phyloP scores from a whole-genome alignment of 2,329 filamentous ascomycete species.

The Xylariaceae sp. region DNA sequence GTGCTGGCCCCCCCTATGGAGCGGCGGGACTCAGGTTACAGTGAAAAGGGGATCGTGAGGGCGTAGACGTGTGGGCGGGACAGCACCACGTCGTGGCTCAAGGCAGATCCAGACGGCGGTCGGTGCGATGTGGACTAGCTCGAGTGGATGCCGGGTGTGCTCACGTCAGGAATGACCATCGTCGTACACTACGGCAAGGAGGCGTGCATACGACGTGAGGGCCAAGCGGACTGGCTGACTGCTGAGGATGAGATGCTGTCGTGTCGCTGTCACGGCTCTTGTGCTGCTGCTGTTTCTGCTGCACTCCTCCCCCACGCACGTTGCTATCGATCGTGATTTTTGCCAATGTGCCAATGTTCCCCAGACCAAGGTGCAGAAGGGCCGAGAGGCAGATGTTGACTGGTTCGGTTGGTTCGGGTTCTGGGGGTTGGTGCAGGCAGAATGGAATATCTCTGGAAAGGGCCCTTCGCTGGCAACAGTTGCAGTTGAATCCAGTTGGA shows the following conservation, averaged over 20 bases:
- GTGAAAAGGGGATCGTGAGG: conserved; percentile 7
- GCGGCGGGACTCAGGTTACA: no score
- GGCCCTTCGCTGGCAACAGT: conserved; percentile 22
- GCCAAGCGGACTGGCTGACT: conserved; percentile 8
- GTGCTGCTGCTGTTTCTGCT: neutral
- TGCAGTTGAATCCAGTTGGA: conserved; percentile 16
- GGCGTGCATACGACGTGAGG: conserved; percentile 22
- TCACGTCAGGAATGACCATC: conserved; percentile 26
- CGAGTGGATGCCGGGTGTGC: conserved; percentile 20
- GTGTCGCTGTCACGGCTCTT: conserved; percentile 1
- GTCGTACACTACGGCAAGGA: conserved; percentile 22
- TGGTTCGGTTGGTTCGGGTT: conserved; percentile 4
- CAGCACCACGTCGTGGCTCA: conserved; percentile 25
- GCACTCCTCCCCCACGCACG: conserved; percentile 6
- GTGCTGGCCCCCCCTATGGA: no score
- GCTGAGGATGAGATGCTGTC: conserved; percentile 1
- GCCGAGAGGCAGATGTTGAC: conserved; percentile 7
- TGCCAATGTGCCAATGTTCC: conserved; percentile 4
- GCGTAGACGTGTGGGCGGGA: conserved; percentile 19
- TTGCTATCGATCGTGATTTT: neutral
- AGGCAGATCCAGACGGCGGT: conserved; percentile 22
- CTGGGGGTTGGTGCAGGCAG: conserved; percentile 18
- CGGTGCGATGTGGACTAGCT: conserved; percentile 25
- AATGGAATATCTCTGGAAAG: conserved; percentile 15
- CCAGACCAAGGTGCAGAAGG: neutral